Percentiles rank a stretch among this genome's conserved stretches.
phyloP scores from a whole-genome alignment of 2,329 filamentous ascomycete species.

The Aureobasidium sp. region DNA sequence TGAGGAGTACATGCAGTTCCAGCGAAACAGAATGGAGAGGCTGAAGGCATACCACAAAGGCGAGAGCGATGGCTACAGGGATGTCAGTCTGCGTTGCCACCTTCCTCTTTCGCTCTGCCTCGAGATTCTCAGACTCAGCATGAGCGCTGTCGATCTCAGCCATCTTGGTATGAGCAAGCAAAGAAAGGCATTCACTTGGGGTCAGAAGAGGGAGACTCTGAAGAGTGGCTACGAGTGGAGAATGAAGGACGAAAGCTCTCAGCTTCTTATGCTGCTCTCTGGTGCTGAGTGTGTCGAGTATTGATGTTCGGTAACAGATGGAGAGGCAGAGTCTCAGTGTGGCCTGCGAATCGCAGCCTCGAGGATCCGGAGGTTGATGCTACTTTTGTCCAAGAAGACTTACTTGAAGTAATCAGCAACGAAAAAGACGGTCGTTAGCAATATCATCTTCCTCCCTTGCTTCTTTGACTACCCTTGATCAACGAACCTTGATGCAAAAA shows the following conservation, averaged over 20 bases:
- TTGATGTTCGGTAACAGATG: not conserved
- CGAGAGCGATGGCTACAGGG: slow-evolving; percentile 21
- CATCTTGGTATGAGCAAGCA: slow-evolving; percentile 31
- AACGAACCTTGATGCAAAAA: not conserved
- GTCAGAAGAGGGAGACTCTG: slow-evolving; percentile 28
- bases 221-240: slow-evolving; percentile 28
- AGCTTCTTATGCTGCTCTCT: slow-evolving; percentile 35
- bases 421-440: not conserved
- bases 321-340: not conserved
- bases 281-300: slow-evolving; percentile 27
- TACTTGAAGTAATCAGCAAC: not conserved
- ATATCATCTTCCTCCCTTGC: not conserved
- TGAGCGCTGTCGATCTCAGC: slow-evolving; percentile 19
- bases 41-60: slow-evolving; percentile 12
- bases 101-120: slow-evolving; percentile 29
- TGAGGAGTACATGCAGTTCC: slow-evolving; percentile 23
- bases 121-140: slow-evolving; percentile 24
- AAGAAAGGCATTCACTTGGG: slow-evolving; percentile 28
- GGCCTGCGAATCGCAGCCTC: not conserved
- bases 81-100: slow-evolving; percentile 22
- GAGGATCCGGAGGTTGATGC: not conserved
- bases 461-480: not conserved
- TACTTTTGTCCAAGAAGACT: too few species aligned
- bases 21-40: slow-evolving; percentile 21
- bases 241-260: slow-evolving; percentile 30